Percentiles rank a stretch among this genome's conserved stretches.
Evolutionary conservation across 1,139 yeast genomes (phyloP).

Genomic region (Pichia sp.): DNA sequence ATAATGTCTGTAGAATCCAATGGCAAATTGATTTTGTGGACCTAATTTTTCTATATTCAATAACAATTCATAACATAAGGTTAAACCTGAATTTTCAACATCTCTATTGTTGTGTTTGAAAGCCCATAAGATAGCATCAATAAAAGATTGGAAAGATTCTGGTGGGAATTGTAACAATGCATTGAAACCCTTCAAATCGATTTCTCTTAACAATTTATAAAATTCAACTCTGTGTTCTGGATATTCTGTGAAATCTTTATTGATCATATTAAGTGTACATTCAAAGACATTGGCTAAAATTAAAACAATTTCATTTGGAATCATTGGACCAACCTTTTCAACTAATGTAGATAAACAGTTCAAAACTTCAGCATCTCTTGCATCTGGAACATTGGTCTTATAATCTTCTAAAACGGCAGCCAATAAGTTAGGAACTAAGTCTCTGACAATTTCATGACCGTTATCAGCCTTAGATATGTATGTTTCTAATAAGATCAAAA

Average conservation of each 20-base stretch:
- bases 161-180: constrained; percentile 89
- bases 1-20: constrained; percentile 84
- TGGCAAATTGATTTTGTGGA: constrained; percentile 66
- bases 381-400: constrained; percentile 86
- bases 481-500: constrained; percentile 84
- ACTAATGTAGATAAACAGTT: constrained; percentile 94
- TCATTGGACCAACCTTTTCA: constrained; percentile 79
- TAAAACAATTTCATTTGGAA: constrained; percentile 86
- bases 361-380: constrained; percentile 96
- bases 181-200: constrained; percentile 79
- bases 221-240: constrained; percentile 98
- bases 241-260: constrained; percentile 91
- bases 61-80: constrained; percentile 76
- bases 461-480: constrained; percentile 87
- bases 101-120: constrained; percentile 96
- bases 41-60: constrained; percentile 81
- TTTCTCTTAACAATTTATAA: constrained; percentile 83
- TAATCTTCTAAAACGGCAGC: constrained; percentile 90
- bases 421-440: constrained; percentile 80
- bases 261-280: constrained; percentile 93
- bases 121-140: constrained; percentile 97
- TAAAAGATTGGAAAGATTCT: constrained; percentile 85
- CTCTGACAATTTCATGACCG: constrained; percentile 79
- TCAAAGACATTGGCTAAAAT: constrained; percentile 91
- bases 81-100: constrained; percentile 88